Evolutionary conservation across 2,329 filamentous ascomycete species (phyloP).

Genomic region (Pseudogymnoascus sp.): DNA sequence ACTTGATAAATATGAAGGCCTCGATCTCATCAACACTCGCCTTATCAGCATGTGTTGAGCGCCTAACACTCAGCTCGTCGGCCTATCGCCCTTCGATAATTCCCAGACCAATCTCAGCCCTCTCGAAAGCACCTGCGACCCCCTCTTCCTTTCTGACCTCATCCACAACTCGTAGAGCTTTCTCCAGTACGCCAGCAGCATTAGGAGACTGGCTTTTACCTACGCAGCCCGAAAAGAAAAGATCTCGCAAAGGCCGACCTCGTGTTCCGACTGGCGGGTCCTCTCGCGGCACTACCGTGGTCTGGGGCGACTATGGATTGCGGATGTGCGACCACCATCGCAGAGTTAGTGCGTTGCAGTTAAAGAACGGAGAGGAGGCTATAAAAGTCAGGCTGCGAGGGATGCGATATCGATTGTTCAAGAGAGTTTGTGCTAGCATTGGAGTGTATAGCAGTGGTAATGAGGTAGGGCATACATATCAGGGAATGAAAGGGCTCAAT

Average conservation of each 20-base stretch:
- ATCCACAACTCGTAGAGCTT: slow-evolving; percentile 50
- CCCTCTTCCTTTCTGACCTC: slow-evolving; percentile 19
- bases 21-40: slow-evolving; percentile 6
- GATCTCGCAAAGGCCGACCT: slow-evolving; percentile 80
- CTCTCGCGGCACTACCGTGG: slow-evolving; percentile 83
- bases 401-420: slow-evolving; percentile 87
- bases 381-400: slow-evolving; percentile 84
- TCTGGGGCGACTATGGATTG: slow-evolving; percentile 93
- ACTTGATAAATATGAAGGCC: background rate
- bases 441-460: slow-evolving; percentile 95
- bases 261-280: slow-evolving; percentile 87
- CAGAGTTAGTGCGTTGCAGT: slow-evolving; percentile 74
- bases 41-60: slow-evolving; percentile 5
- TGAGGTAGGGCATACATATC: slow-evolving; percentile 47
- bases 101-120: background rate
- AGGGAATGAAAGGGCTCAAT: background rate
- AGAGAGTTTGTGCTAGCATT: slow-evolving; percentile 82
- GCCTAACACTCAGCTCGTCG: slow-evolving; percentile 7
- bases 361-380: slow-evolving; percentile 88
- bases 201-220: slow-evolving; percentile 76
- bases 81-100: slow-evolving; percentile 1
- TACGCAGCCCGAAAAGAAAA: slow-evolving; percentile 70
- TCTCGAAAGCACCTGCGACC: background rate
- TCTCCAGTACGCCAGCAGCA: slow-evolving; percentile 60
- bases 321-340: slow-evolving; percentile 92